Percentiles rank a stretch among this genome's conserved stretches.
phyloP scores from a whole-genome alignment of 495 filamentous ascomycete species.

The Aspergillus kassunensis region DNA sequence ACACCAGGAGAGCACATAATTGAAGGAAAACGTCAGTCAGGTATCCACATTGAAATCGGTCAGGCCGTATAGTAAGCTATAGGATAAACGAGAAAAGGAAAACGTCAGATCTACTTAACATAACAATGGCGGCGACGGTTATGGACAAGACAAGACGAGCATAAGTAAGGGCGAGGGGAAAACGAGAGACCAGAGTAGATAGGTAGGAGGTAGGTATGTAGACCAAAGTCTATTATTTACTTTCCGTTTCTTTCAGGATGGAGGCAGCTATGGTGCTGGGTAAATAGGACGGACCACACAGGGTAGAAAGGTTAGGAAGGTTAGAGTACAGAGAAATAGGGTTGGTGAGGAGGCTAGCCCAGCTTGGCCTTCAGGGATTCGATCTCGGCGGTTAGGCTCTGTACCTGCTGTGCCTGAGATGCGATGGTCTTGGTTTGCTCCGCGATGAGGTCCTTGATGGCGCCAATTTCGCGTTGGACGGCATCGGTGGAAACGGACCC shows the following conservation, averaged over 20 bases:
- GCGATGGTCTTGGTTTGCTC: conserved; percentile 46
- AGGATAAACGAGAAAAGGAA: background rate
- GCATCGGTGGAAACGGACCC: conserved; percentile 20
- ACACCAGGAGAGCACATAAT: no score
- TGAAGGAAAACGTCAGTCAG: no score
- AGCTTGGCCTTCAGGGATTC: conserved; percentile 44
- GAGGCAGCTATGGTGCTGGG: no score
- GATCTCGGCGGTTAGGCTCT: conserved; percentile 42
- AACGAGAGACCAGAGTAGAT: background rate
- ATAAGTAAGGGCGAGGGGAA: conserved; percentile 8
- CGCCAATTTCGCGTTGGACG: conserved; percentile 39
- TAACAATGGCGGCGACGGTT: conserved; percentile 2
- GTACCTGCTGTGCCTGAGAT: conserved; percentile 41
- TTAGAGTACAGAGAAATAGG: background rate
- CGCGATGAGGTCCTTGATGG: conserved; percentile 42
- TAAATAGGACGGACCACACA: no score
- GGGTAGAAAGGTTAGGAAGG: no score
- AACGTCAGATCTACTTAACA: conserved; percentile 13
- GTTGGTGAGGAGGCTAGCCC: conserved; percentile 17
- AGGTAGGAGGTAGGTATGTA: background rate
- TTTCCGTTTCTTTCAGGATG: no score
- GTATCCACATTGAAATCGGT: conserved; percentile 20
- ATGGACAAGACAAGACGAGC: background rate
- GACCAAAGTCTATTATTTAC: no score
- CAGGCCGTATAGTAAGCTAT: conserved; percentile 14